Evolutionary conservation across 73 alveolate genomes (phyloP).

Genomic region (Paramecium tetraurelia): DNA sequence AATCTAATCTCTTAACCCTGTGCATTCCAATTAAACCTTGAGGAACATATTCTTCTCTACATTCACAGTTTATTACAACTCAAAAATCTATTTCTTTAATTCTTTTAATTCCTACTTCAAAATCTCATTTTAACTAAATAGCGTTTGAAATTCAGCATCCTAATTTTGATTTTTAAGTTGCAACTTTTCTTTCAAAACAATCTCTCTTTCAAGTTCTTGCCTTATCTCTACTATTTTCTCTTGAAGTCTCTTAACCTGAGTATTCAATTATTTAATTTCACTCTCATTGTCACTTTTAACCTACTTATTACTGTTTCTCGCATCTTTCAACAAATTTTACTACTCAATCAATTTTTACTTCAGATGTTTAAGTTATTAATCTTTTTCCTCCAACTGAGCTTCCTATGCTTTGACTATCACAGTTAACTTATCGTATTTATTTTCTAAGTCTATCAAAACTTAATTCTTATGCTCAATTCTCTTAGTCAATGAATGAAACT

Average conservation of each 20-base stretch:
- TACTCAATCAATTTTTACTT: neutral
- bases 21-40: neutral
- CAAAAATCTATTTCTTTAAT: neutral
- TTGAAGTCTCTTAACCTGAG: neutral
- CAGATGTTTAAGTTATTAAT: neutral
- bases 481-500: slow-evolving; percentile 8
- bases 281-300: neutral
- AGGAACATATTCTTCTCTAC: neutral
- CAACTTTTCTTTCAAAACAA: neutral
- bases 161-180: neutral
- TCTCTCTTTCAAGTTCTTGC: neutral
- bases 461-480: slow-evolving; percentile 3
- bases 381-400: neutral
- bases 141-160: neutral
- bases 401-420: neutral
- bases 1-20: neutral
- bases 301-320: neutral
- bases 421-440: slow-evolving; percentile 4
- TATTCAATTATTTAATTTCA: neutral
- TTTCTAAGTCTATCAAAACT: neutral
- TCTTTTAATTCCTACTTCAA: neutral
- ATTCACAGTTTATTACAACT: neutral
- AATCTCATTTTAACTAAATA: neutral
- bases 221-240: neutral
- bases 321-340: neutral